Conservation (phyloP, 257 asterid genomes). For the Nicotiana tabacum region DNA sequence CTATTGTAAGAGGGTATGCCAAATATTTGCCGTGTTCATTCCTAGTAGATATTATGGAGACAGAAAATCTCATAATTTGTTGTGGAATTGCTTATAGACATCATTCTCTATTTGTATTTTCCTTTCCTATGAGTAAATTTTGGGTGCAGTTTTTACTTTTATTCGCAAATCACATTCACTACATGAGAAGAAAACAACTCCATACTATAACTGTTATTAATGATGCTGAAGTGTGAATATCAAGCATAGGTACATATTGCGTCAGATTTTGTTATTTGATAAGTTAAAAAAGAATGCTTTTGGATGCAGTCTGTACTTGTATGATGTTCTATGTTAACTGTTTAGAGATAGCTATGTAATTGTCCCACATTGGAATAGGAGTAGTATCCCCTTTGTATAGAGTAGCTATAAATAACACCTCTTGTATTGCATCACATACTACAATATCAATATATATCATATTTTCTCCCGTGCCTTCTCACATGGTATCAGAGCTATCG, state of each 20-base stretch:
- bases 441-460: too few species aligned
- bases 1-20: neutral
- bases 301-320: too few species aligned
- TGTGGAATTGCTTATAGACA: neutral
- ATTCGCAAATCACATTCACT: neutral
- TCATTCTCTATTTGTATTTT: neutral
- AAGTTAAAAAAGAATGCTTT: neutral
- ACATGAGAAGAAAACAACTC: neutral
- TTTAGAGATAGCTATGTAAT: too few species aligned
- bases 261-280: neutral
- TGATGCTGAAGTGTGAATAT: neutral
- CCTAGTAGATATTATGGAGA: neutral
- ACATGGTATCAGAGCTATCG: too few species aligned
- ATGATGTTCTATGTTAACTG: neutral
- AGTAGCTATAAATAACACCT: too few species aligned
- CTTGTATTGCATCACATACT: too few species aligned
- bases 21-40: neutral
- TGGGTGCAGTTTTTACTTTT: neutral
- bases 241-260: neutral
- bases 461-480: too few species aligned
- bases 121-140: neutral
- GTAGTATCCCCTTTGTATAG: too few species aligned
- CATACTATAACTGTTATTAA: neutral
- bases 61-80: neutral
- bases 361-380: too few species aligned